A percentile compares a stretch with the other conserved stretches of the same genome.
Evolutionary conservation across 2,329 filamentous ascomycete species (phyloP).

Genomic region (Graphilbum fragrans): DNA sequence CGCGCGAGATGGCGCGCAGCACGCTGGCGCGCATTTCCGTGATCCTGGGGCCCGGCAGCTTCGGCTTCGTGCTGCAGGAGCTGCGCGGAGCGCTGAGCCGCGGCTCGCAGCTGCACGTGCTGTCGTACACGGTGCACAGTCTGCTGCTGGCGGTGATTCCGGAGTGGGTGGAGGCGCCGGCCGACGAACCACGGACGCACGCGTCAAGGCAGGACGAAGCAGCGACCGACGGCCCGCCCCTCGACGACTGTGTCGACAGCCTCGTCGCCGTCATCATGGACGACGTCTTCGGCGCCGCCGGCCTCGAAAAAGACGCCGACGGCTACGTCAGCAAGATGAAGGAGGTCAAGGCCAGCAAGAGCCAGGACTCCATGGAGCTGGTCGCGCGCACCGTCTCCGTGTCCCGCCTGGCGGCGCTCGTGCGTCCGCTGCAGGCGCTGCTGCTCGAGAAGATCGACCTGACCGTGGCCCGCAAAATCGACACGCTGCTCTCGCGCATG

Average conservation of each 20-base stretch:
- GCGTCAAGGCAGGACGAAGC: neutral
- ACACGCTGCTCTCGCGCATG: constrained; percentile 75
- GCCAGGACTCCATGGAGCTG: constrained; percentile 93
- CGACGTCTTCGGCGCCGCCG: constrained; percentile 85
- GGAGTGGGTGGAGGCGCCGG: constrained; percentile 16
- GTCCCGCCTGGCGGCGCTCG: constrained; percentile 57
- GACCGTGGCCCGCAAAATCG: constrained; percentile 77
- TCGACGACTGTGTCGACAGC: constrained; percentile 75
- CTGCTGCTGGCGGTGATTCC: constrained; percentile 69
- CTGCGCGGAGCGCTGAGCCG: constrained; percentile 68
- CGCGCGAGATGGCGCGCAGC: constrained; percentile 80
- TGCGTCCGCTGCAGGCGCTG: constrained; percentile 65
- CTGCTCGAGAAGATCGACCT: constrained; percentile 75
- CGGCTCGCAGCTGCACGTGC: constrained; percentile 87
- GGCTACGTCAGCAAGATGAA: constrained; percentile 94
- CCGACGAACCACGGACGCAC: no score
- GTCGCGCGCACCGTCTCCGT: constrained; percentile 75
- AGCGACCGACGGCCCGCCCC: constrained; percentile 39
- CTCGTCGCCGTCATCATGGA: constrained; percentile 88
- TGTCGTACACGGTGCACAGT: constrained; percentile 90
- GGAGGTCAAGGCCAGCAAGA: constrained; percentile 96
- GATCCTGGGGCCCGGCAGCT: constrained; percentile 68
- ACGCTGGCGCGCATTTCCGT: constrained; percentile 75
- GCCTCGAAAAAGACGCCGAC: constrained; percentile 93
- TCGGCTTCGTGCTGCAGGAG: constrained; percentile 90